Conservation (phyloP, 1,139 yeast genomes). For the Scheffersomyces cryptocercus region DNA sequence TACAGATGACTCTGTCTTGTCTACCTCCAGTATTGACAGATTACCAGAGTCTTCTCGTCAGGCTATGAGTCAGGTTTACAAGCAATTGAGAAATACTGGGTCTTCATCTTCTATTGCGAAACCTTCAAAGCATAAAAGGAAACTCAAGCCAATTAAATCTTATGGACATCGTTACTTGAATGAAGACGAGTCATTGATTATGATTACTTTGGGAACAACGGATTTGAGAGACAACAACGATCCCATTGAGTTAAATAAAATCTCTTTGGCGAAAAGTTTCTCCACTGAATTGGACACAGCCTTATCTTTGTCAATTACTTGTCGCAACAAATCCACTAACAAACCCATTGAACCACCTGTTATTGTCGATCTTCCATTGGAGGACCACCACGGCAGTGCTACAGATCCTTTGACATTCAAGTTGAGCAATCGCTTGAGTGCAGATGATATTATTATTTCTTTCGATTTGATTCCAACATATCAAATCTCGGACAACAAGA, state of each 20-base stretch:
- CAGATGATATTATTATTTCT: slow-evolving; percentile 60
- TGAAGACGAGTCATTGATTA: slow-evolving; percentile 63
- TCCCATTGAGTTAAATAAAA: slow-evolving; percentile 72
- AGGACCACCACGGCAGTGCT: slow-evolving; percentile 73
- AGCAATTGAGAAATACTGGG: slow-evolving; percentile 36
- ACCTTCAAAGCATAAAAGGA: slow-evolving; percentile 25
- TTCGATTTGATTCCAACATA: slow-evolving; percentile 96
- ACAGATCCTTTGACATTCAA: slow-evolving; percentile 84
- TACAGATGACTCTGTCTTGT: background rate
- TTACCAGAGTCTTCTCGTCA: slow-evolving; percentile 38
- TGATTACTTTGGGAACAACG: slow-evolving; percentile 85
- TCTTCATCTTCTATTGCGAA: slow-evolving; percentile 24
- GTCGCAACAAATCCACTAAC: slow-evolving; percentile 44
- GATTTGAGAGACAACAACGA: slow-evolving; percentile 62
- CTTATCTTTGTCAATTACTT: slow-evolving; percentile 69
- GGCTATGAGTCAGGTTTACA: slow-evolving; percentile 41
- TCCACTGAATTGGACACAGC: slow-evolving; percentile 89
- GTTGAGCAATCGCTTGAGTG: slow-evolving; percentile 48
- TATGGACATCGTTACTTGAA: slow-evolving; percentile 81
- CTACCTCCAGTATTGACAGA: slow-evolving; percentile 36
- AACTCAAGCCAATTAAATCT: slow-evolving; percentile 63
- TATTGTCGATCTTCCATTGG: slow-evolving; percentile 78
- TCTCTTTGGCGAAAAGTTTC: slow-evolving; percentile 73
- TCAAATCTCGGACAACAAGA: slow-evolving; percentile 33
- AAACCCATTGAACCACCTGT: slow-evolving; percentile 61